Percentiles rank a stretch among this genome's conserved stretches.
phyloP scores from a whole-genome alignment of 2,329 filamentous ascomycete species.

The Pseudogymnoascus pannorum region DNA sequence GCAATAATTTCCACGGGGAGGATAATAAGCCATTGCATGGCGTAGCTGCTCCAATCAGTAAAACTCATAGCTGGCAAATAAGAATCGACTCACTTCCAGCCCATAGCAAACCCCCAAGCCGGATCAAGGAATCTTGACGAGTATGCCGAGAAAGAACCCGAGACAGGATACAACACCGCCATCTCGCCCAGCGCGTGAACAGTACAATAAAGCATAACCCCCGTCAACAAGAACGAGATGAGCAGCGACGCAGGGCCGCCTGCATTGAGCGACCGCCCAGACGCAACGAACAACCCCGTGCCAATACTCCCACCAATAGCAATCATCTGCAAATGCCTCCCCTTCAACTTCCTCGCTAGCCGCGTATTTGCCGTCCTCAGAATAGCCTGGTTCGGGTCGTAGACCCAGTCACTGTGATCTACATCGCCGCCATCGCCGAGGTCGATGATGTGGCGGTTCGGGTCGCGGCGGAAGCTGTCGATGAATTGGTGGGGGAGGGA shows the following conservation, averaged over 20 bases:
- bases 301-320: slow-evolving; percentile 89
- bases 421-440: slow-evolving; percentile 40
- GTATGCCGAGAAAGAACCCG: slow-evolving; percentile 86
- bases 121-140: slow-evolving; percentile 89
- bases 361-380: slow-evolving; percentile 63
- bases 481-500: not conserved
- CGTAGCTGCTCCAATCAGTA: slow-evolving; percentile 52
- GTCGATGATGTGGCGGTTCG: slow-evolving; percentile 32
- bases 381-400: slow-evolving; percentile 56
- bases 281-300: slow-evolving; percentile 81
- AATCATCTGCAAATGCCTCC: slow-evolving; percentile 92
- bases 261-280: slow-evolving; percentile 59
- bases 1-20: slow-evolving; percentile 82
- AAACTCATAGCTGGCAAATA: not conserved
- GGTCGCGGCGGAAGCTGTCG: slow-evolving; percentile 26
- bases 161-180: slow-evolving; percentile 82
- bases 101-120: slow-evolving; percentile 92
- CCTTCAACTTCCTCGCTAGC: slow-evolving; percentile 70
- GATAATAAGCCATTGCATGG: slow-evolving; percentile 78
- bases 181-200: slow-evolving; percentile 89
- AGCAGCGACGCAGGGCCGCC: slow-evolving; percentile 75
- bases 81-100: slow-evolving; percentile 65
- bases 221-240: slow-evolving; percentile 71
- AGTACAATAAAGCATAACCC: slow-evolving; percentile 83
- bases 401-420: slow-evolving; percentile 32